Evolutionary conservation across 2,329 filamentous ascomycete species (phyloP).

Genomic region (Raffaelea deltoideospora): DNA sequence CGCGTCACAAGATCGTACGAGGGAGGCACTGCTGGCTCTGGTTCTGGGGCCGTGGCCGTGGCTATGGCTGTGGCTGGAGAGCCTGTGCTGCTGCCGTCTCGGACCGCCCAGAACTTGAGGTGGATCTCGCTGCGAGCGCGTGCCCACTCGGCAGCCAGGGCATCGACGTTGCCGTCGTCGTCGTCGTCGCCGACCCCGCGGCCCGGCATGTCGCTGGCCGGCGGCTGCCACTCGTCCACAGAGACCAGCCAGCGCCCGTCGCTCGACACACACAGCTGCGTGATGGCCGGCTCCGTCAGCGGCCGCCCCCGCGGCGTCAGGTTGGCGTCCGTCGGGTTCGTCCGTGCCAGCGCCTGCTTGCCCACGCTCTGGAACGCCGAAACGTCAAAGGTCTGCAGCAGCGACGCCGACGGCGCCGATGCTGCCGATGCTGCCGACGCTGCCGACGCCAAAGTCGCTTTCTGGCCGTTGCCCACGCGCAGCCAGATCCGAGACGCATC

Average conservation of each 20-base stretch:
- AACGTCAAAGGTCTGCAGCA: conserved; percentile 78
- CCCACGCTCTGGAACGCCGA: conserved; percentile 59
- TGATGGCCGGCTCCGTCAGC: conserved; percentile 65
- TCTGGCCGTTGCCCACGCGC: conserved; percentile 48
- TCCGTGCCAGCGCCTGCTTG: conserved; percentile 80
- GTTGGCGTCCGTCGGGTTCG: conserved; percentile 72
- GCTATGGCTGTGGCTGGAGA: too few species aligned
- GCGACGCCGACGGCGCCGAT: conserved; percentile 33
- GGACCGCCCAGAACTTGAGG: conserved; percentile 76
- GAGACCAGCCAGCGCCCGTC: conserved; percentile 86
- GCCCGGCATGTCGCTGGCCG: conserved; percentile 49
- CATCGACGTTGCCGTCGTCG: conserved; percentile 22
- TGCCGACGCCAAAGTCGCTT: conserved; percentile 34
- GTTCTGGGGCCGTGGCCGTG: conserved; percentile 15
- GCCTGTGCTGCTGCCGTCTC: too few species aligned
- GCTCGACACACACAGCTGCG: conserved; percentile 56
- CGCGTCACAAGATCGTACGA: conserved; percentile 65
- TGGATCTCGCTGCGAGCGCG: conserved; percentile 53
- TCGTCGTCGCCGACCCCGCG: conserved; percentile 49
- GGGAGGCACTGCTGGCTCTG: conserved; percentile 13
- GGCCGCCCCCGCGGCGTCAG: conserved; percentile 54
- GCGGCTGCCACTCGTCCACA: conserved; percentile 78
- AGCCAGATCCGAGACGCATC: conserved; percentile 50
- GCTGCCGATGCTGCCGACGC: background rate
- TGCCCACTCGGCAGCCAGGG: conserved; percentile 24